Evolutionary conservation across 108 stramenopile genomes (phyloP), one percentile per base, ranked within the genome.

Genomic region (Bacterosira constricta): DNA sequence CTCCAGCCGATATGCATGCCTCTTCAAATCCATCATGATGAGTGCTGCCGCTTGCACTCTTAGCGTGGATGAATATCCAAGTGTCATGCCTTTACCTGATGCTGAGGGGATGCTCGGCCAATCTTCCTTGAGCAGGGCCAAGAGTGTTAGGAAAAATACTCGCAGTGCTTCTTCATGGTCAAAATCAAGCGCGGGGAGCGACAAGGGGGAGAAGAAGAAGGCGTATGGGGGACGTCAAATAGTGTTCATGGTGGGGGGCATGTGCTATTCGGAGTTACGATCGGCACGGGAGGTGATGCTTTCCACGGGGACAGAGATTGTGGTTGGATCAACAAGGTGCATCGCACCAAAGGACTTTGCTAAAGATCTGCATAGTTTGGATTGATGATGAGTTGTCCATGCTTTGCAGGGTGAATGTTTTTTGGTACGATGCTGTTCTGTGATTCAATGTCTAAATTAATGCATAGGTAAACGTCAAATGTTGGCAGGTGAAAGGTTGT

Each of bases 201-300:
- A 38, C 11, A 32, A 32, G 23, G 38, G 69, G 15, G 42, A 41
- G 8, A 71, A 80, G 36, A 84, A 84, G 63, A 65, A 57, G 57
- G 65, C 60, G 21, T 51, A 63, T 30, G 88, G 90, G 12, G 88
- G 86, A 17, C 84, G 97, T 34, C 83, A 82, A 38, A 84, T 98
- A 79, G 89, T 96, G 2, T 97, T 96, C 66, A 88, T 92, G 71
- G 79, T 85, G 13, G 97, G 97, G 41, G 97, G 97, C 18, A 75
- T 94, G 67, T 83, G 88, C 30, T 93, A 86, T 66, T 85, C 90
- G 0, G 97, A 98, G 68, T 47, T 98, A 32, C 81, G 95, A 34
- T 71, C 92, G 20, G 89, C 87, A 10, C 73, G 92, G 30, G 92
- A 95, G 54, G 83, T 92, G 0, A 90, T 92, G 93, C 63, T 80